Evolutionary conservation across 371 early-diverging fungal species (phyloP).

Genomic region (Lichtheimia ornata): DNA sequence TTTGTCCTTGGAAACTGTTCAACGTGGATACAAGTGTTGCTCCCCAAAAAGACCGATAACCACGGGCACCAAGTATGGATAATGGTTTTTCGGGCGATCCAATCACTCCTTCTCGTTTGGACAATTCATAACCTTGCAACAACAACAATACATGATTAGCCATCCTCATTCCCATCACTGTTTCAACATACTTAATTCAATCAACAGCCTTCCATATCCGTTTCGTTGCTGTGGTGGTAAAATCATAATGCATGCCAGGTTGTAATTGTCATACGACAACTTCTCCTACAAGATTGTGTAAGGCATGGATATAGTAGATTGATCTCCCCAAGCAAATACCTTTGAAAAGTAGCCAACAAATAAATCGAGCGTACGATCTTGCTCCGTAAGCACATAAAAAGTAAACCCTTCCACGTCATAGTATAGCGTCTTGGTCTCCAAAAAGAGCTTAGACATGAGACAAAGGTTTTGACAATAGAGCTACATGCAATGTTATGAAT

Average conservation of each 20-base stretch:
- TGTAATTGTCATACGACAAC: constrained; percentile 76
- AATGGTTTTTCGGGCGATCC: constrained; percentile 92
- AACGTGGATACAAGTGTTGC: constrained; percentile 54
- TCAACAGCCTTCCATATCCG: constrained; percentile 84
- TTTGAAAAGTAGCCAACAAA: constrained; percentile 76
- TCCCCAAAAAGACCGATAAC: constrained; percentile 78
- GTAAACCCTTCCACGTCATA: constrained; percentile 98
- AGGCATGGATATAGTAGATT: not conserved
- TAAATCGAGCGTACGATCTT: constrained; percentile 46
- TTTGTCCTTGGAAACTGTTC: constrained; percentile 28
- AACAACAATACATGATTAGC: constrained; percentile 4
- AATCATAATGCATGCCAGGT: constrained; percentile 85
- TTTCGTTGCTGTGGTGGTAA: constrained; percentile 87
- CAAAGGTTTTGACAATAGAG: constrained; percentile 96
- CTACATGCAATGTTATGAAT: constrained; percentile 23
- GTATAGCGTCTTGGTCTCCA: constrained; percentile 98
- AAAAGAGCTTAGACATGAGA: constrained; percentile 90
- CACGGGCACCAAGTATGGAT: constrained; percentile 70
- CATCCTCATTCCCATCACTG: no score
- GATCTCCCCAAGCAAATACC: constrained; percentile 22
- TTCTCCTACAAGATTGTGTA: constrained; percentile 52
- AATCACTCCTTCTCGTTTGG: constrained; percentile 83
- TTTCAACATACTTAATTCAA: constrained; percentile 87
- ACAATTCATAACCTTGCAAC: constrained; percentile 79
- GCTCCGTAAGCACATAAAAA: constrained; percentile 92